Evolutionary conservation across 352 stramenopile species (phyloP), one percentile per base, ranked within the genome.

Genomic region (Globisporangium paddicum): DNA sequence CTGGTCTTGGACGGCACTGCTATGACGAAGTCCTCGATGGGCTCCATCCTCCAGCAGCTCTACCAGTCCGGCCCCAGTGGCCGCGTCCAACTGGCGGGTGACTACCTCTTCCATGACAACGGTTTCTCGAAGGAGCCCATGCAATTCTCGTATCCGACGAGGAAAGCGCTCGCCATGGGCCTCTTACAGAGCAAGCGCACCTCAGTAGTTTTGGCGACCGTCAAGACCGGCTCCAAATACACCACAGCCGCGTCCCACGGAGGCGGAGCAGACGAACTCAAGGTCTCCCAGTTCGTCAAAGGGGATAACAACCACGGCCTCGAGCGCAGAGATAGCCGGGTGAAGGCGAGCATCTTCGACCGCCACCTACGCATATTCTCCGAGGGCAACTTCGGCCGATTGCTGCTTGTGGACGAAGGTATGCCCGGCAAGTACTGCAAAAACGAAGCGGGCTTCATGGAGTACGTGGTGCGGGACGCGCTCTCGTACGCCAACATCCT

Each of bases 101-200:
- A 79, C 54, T 74, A 72, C 51, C 63, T 79, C 28, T 79, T 79
- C 40, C 42, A 67, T 19, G 53, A 63, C 2, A 55, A 55, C 23
- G 68, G 66, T 0, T 66, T 77, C 18, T 21, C 47, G 0, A 55
- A 57, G 2, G 68, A 73, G 0, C 59, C 62, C 7, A 42, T 67
- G 5, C 51, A 63, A 49, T 72, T 76, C 23, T 48, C 34, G 21
- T 76, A 74, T 38, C 53, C 58, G 11, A 16, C 68, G 6, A 63
- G 66, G 37, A 44, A 51, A 1, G 72, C 72, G 0, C 30, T 49
- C 1, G 19, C 35, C 0, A 75, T 76, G 53, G 69, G 69, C 4
- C 45, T 81, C 38, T 59, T 47, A 40, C 44, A 45, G 2, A 6
- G 6, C 32, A 35, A 46, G 21, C 32, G 32, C 32, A 13, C 32